Conservation (phyloP, 306 rosid genomes). For the Glycine soja region DNA sequence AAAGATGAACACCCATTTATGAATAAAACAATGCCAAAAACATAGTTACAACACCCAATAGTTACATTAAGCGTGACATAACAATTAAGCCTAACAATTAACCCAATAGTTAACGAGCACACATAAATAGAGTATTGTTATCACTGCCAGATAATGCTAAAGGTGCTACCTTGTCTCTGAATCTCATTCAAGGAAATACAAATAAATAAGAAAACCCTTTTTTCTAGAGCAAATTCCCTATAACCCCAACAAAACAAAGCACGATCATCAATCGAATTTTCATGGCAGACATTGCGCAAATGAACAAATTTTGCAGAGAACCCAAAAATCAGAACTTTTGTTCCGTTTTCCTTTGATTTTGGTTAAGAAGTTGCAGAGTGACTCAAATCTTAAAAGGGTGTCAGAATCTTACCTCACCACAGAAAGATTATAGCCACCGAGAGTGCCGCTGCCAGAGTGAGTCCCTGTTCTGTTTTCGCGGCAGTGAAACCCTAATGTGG, state of each 20-base stretch:
- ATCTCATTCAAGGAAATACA: not conserved
- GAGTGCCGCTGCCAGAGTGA: conserved; percentile 26
- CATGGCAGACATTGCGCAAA: not conserved
- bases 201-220: not conserved
- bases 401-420: conserved; percentile 28
- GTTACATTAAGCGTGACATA: too few relatives aligned
- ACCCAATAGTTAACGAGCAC: not conserved
- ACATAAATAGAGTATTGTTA: not conserved
- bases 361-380: not conserved
- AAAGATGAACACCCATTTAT: not conserved
- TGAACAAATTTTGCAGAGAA: not conserved
- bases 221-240: not conserved
- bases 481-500: conserved; percentile 40
- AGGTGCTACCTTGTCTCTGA: not conserved
- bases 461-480: conserved; percentile 1
- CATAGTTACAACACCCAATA: not conserved
- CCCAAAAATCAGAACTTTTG: conserved; percentile 19
- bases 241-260: conserved; percentile 1
- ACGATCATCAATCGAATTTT: conserved; percentile 1
- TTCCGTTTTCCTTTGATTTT: not conserved
- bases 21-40: not conserved
- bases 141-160: not conserved
- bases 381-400: conserved; percentile 1
- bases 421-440: conserved; percentile 32
- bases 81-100: not conserved